Evolutionary conservation across 805 yeast genomes (phyloP), one percentile per base, ranked within the genome.

Genomic region (Tetrapisispora phaffii): DNA sequence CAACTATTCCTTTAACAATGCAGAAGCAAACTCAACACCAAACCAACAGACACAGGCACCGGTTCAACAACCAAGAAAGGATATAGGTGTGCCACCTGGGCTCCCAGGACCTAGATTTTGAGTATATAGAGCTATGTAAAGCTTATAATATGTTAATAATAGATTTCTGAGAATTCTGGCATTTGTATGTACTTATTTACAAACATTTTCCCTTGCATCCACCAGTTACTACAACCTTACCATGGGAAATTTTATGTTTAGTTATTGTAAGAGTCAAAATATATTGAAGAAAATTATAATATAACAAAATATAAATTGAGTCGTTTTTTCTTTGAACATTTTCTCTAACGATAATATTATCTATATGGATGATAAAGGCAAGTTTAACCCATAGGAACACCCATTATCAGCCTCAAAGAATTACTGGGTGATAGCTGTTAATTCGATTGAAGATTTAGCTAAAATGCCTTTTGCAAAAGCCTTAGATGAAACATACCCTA

Each of bases 401-500:
- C n/a, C n/a, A n/a, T n/a, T n/a, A n/a, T n/a, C n/a, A n/a, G n/a
- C n/a, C n/a, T n/a, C n/a, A n/a, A n/a, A n/a, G n/a, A n/a, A n/a
- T n/a, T n/a, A n/a, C n/a, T n/a, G n/a, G n/a, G n/a, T n/a, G n/a
- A n/a, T n/a, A n/a, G n/a, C n/a, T n/a, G n/a, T n/a, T n/a, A n/a
- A n/a, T n/a, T n/a, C n/a, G n/a, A n/a, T n/a, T n/a, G 31, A 28
- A 28, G 31, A 4, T 28, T 28, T 5, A 6, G 17, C 2, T 4
- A 23, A n/a, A 3, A 40, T 40, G 37, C 20, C 20, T 2, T 2
- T 4, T 19, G 36, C 19, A 3, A 29, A 8, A 8, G 44, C 44
- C 15, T 60, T 75, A 37, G 85, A 78, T 57, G 32, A 47, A 1
- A 42, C 66, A 49, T 72, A 50, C 50, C 69, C 70, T 9, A 55